Evolutionary conservation across 345 rosid genomes (phyloP).

Genomic region (Lumnitzera littorea): DNA sequence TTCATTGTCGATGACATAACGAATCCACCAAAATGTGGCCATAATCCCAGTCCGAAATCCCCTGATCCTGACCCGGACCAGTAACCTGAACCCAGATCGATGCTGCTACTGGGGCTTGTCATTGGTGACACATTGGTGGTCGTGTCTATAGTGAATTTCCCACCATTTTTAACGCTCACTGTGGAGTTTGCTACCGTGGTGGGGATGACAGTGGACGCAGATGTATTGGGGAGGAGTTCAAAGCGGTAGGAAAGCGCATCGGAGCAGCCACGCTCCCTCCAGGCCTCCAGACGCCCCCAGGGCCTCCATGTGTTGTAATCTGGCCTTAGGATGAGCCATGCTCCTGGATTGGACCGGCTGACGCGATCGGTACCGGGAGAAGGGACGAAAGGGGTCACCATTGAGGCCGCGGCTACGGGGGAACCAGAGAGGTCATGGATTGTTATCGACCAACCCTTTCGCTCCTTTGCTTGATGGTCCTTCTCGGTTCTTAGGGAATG

Average conservation of each 20-base stretch:
- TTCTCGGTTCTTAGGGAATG: constrained; percentile 41
- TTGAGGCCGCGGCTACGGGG: constrained; percentile 93
- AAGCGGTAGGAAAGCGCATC: constrained; percentile 69
- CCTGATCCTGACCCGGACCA: constrained; percentile 45
- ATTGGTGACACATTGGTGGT: constrained; percentile 52
- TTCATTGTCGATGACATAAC: constrained; percentile 86
- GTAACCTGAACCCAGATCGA: constrained; percentile 65
- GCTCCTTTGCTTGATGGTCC: constrained; percentile 51
- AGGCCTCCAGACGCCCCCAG: constrained; percentile 92
- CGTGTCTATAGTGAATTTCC: constrained; percentile 67
- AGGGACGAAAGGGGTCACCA: constrained; percentile 96
- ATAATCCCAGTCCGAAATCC: constrained; percentile 31
- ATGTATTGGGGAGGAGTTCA: constrained; percentile 62
- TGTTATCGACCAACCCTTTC: constrained; percentile 92
- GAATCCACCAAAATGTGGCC: constrained; percentile 46
- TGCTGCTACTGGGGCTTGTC: constrained; percentile 74
- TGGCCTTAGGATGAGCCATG: constrained; percentile 91
- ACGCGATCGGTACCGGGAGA: constrained; percentile 84
- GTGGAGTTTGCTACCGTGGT: constrained; percentile 33
- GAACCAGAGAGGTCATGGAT: constrained; percentile 96
- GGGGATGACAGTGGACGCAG: constrained; percentile 25
- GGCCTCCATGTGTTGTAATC: constrained; percentile 82
- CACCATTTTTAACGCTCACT: constrained; percentile 58
- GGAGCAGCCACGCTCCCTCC: constrained; percentile 58
- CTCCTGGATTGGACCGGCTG: constrained; percentile 77